Base-by-base conservation (phyloP, 1,284 basidiomycete genomes). In the Cryptococcus sp. region DNA sequence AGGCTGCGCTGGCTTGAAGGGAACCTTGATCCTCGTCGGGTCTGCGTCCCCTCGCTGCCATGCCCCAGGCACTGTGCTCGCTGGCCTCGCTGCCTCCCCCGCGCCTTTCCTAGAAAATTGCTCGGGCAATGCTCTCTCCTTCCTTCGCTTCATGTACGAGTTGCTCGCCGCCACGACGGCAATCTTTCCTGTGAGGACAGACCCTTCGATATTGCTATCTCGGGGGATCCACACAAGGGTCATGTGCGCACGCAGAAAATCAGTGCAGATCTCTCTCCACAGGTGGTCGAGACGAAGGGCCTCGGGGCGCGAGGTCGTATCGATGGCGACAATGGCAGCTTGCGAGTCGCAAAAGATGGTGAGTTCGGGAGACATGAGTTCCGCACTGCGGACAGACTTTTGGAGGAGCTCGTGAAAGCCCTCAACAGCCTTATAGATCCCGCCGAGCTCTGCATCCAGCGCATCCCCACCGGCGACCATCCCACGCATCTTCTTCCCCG, bases 1-100 rank as follows among this genome's bases (percentile, higher is more conserved):
- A 5, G 68, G 67, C 46, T 55, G 57, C 2, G 72, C 71, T 21
- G 70, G 55, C 35, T 69, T 63, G 43, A 70, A 74, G 0, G 68
- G 66, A 15, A 63, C 37, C 47, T 73, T 72, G 46, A 58, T 63
- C 33, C 63, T 60, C 1, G 67, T 66, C 4, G 72, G 74, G 44
- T 76, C 72, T 9, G 74, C 67, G 49, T 75, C 71, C 6, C 74
- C 74, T n/a, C 64, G 59, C 57, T 76, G 74, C 74, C 74, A 76
- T 2, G 69, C 56, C 2, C 74, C 74, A 35, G 66, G 55, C 37
- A 68, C 65, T 0, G 66, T 60, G 56, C 74, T 75, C 1, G 63
- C 71, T 3, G 66, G 57, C 0, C 67, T 67, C 0, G 62, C 60
- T 4, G 69, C 60, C 1, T 76, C 74, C 11, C 71, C 67, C 9